These are phyloP conservation scores for Eucalyptus erythrocorys DNA, from an alignment of 345 rosid species.

Conservation along the genomic window DNA sequence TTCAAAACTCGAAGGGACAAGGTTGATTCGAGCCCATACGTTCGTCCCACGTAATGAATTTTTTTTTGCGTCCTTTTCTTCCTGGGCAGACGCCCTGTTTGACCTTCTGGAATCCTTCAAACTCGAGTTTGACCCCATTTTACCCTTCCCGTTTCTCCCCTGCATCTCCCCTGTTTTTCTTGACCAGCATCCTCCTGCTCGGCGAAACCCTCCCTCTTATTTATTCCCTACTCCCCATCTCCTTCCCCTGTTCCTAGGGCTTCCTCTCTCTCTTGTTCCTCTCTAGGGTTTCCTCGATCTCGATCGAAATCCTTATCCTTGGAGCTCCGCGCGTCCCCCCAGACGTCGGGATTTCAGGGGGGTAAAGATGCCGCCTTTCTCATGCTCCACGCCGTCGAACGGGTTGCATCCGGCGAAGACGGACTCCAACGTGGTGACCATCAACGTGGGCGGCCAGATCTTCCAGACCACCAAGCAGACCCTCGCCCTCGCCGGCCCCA, in stretches of 20 bases:
- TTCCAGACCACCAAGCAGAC: slow-evolving; percentile 85
- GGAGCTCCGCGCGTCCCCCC: neutral
- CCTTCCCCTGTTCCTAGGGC: neutral
- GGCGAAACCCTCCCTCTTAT: neutral
- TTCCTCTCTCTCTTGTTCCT: neutral
- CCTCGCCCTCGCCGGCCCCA: slow-evolving; percentile 45
- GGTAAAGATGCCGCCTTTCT: slow-evolving; percentile 8
- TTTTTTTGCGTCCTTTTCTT: rapidly evolving
- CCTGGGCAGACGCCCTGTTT: neutral
- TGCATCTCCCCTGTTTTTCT: neutral
- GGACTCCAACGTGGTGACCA: slow-evolving; percentile 26
- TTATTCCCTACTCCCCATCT: neutral
- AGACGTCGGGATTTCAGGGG: neutral
- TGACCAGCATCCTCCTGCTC: neutral
- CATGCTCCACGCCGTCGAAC: neutral
- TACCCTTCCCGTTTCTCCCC: neutral
- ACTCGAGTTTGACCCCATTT: neutral
- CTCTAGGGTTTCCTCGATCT: neutral
- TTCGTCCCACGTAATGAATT: neutral
- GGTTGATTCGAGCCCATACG: neutral
- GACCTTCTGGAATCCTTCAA: neutral
- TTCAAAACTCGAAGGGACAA: neutral
- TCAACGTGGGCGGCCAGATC: slow-evolving; percentile 73
- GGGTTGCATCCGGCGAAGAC: neutral
- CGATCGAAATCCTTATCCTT: neutral